Percentiles rank a stretch among this genome's conserved stretches.
Conservation (phyloP, 2,329 filamentous ascomycete species). For the Biscogniauxia marginata region DNA sequence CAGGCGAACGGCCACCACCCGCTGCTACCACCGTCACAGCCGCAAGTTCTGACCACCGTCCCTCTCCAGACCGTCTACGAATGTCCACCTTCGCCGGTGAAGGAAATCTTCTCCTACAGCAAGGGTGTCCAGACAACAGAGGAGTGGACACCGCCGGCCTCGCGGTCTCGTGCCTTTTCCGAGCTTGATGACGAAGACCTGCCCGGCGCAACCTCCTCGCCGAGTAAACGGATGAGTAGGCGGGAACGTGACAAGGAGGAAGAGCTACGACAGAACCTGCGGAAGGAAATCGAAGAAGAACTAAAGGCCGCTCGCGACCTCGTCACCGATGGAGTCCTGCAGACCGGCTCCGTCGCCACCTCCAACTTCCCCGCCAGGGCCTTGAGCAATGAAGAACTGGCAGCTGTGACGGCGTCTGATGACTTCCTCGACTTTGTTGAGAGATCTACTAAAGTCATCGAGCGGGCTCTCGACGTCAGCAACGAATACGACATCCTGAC, state of each 20-base stretch:
- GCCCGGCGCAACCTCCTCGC: conserved; percentile 53
- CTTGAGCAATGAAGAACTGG: conserved; percentile 80
- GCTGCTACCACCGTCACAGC: conserved; percentile 38
- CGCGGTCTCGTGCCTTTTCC: conserved; percentile 53
- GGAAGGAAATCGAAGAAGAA: conserved; percentile 91
- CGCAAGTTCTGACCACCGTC: conserved; percentile 72
- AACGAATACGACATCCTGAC: conserved; percentile 93
- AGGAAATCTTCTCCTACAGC: conserved; percentile 93
- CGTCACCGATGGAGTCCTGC: conserved; percentile 49
- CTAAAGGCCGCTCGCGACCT: conserved; percentile 69
- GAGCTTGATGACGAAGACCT: conserved; percentile 63
- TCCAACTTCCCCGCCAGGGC: conserved; percentile 74
- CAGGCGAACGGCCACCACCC: conserved; percentile 41
- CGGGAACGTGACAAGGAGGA: conserved; percentile 82
- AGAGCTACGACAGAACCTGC: conserved; percentile 79
- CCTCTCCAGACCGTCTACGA: conserved; percentile 78
- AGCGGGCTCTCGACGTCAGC: conserved; percentile 77
- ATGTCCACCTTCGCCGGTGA: conserved; percentile 69
- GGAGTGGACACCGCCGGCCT: conserved; percentile 60
- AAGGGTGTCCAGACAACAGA: conserved; percentile 92
- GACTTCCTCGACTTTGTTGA: conserved; percentile 97
- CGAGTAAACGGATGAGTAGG: conserved; percentile 74
- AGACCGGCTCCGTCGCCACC: conserved; percentile 40
- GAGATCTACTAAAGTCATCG: conserved; percentile 93
- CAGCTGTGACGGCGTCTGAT: conserved; percentile 85